Evolutionary conservation across 805 yeast genomes (phyloP).

Genomic region (Tetrapisispora fleetii): DNA sequence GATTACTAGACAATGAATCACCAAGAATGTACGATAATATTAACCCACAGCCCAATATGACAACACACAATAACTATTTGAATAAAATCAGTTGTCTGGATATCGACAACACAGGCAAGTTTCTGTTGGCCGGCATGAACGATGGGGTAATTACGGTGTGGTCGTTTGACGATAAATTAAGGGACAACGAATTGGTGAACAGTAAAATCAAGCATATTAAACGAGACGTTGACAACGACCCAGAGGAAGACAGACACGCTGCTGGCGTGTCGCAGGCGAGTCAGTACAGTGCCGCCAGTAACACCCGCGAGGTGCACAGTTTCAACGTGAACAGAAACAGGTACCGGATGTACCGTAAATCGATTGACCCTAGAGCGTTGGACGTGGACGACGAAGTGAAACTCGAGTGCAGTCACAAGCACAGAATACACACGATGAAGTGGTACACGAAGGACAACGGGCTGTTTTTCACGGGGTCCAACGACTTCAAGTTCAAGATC

Average conservation of each 20-base stretch:
- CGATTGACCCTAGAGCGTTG: not conserved
- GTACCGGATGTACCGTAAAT: slow-evolving; percentile 16
- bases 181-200: slow-evolving; percentile 2
- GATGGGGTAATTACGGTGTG: slow-evolving; percentile 30
- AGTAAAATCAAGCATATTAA: slow-evolving; percentile 19
- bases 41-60: not conserved
- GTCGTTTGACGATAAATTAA: slow-evolving; percentile 17
- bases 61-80: not conserved
- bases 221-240: not conserved
- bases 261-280: not conserved
- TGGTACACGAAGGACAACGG: slow-evolving; percentile 94
- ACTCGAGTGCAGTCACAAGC: slow-evolving; percentile 21
- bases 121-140: slow-evolving; percentile 18
- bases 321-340: slow-evolving; percentile 16
- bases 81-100: slow-evolving; percentile 14
- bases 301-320: slow-evolving; percentile 11
- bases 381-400: not conserved
- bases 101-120: slow-evolving; percentile 12
- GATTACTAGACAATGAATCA: slow-evolving; percentile 10
- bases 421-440: slow-evolving; percentile 59
- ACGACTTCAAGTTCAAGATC: slow-evolving; percentile 62
- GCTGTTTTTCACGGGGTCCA: slow-evolving; percentile 72
- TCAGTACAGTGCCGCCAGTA: not conserved
- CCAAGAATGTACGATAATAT: slow-evolving; percentile 2
- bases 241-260: not conserved